phyloP scores from a whole-genome alignment of 1,284 basidiomycete species.

The Leccinum pachyderme region DNA sequence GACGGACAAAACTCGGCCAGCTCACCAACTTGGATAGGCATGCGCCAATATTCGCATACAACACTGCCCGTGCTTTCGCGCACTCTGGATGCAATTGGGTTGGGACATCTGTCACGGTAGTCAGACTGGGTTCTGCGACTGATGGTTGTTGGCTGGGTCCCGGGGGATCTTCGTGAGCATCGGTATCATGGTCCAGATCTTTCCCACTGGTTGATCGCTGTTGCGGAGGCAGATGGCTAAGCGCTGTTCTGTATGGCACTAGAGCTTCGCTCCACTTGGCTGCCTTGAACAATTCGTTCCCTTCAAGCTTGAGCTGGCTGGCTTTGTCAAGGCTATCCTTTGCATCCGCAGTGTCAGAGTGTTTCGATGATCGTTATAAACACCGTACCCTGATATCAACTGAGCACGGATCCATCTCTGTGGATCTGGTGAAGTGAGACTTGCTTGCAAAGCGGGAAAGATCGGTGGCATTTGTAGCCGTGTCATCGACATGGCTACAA shows the following conservation, averaged over 20 bases:
- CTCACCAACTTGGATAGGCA: conserved; percentile 74
- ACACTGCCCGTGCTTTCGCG: conserved; percentile 58
- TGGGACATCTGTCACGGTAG: conserved; percentile 4
- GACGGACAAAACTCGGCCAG: conserved; percentile 3
- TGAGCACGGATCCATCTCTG: not conserved
- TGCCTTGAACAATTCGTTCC: conserved; percentile 51
- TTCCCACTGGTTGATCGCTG: conserved; percentile 16
- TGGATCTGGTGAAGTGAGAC: not conserved
- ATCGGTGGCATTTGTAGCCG: not conserved
- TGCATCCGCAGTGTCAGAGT: conserved; percentile 8
- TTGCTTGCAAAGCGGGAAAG: not conserved
- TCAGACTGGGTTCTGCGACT: conserved; percentile 2
- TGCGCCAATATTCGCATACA: conserved; percentile 81
- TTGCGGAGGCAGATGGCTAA: conserved; percentile 55
- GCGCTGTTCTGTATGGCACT: conserved; percentile 56
- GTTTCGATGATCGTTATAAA: not conserved
- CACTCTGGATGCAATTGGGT: conserved; percentile 41
- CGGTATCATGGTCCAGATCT: conserved; percentile 9
- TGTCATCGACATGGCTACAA: not conserved
- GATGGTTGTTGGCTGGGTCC: conserved; percentile 21
- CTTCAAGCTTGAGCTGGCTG: conserved; percentile 59
- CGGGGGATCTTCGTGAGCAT: conserved; percentile 11
- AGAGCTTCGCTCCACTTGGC: conserved; percentile 66
- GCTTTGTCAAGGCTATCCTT: conserved; percentile 50
- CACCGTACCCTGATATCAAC: not conserved